Conservation (phyloP, 129 eudicot genomes). For the Pseudognaphalium luteoalbum region DNA sequence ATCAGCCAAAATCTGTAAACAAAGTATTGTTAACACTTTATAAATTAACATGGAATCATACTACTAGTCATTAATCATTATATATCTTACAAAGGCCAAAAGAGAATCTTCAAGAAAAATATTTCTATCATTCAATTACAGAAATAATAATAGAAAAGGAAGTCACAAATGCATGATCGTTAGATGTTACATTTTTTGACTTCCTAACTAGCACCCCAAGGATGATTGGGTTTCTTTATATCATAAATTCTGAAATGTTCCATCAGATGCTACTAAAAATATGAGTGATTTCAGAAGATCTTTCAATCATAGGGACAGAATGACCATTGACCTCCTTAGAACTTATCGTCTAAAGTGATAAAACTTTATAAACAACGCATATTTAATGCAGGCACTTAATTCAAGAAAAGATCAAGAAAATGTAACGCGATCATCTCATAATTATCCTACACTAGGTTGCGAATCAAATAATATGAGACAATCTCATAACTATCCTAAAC, state of each 20-base stretch:
- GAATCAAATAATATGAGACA: no score
- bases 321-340: not conserved
- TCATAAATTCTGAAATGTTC: not conserved
- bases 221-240: not conserved
- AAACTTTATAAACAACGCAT: not conserved
- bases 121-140: not conserved
- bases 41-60: not conserved
- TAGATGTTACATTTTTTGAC: not conserved
- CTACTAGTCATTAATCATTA: slow-evolving; percentile 14
- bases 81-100: slow-evolving; percentile 7
- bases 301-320: not conserved
- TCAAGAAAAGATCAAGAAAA: slow-evolving; percentile 7
- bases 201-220: slow-evolving; percentile 3
- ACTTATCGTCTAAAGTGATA: not conserved
- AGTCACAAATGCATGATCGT: not conserved
- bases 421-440: not conserved
- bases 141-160: not conserved
- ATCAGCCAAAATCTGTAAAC: slow-evolving; percentile 77
- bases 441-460: not conserved
- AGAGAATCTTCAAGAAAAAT: not conserved
- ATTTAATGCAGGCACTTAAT: not conserved
- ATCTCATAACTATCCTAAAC: not conserved
- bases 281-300: not conserved
- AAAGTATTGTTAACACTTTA: not conserved
- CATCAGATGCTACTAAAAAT: not conserved